Percentiles rank a stretch among this genome's conserved stretches.
phyloP scores from a whole-genome alignment of 2,329 filamentous ascomycete genomes.

The Colletotrichum melonis region DNA sequence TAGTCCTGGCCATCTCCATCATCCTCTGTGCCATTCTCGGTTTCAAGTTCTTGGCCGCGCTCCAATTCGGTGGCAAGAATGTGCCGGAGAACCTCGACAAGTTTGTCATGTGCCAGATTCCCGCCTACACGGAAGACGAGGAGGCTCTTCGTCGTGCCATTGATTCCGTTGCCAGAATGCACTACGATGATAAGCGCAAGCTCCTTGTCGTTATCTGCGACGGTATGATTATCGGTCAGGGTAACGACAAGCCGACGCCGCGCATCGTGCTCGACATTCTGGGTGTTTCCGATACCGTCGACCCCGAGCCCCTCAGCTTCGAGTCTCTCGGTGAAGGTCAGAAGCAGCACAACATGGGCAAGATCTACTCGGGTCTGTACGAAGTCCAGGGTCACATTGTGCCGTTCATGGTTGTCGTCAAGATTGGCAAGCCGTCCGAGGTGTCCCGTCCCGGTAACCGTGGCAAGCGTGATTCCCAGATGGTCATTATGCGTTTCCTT shows the following conservation, averaged over 20 bases:
- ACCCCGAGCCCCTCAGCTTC: slow-evolving; percentile 96
- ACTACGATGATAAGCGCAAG: slow-evolving; percentile 98
- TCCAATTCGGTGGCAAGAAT: slow-evolving; percentile 93
- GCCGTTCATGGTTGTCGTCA: slow-evolving; percentile 95
- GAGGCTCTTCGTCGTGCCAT: slow-evolving; percentile 97
- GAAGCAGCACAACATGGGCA: slow-evolving; percentile 99
- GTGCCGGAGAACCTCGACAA: slow-evolving; percentile 97
- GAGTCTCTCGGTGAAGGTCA: slow-evolving; percentile 94
- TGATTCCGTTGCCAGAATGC: slow-evolving; percentile 94
- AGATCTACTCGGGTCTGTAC: slow-evolving; percentile 97
- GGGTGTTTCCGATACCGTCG: slow-evolving; percentile 91
- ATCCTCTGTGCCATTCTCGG: slow-evolving; percentile 84
- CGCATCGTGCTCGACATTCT: slow-evolving; percentile 97
- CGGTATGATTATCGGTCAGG: slow-evolving; percentile 99
- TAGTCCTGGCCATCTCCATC: slow-evolving; percentile 86
- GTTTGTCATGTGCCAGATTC: slow-evolving; percentile 97
- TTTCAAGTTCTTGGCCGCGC: slow-evolving; percentile 72
- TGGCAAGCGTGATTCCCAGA: slow-evolving; percentile 98
- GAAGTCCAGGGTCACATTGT: slow-evolving; percentile 99
- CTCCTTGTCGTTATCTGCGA: slow-evolving; percentile 93
- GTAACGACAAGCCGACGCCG: slow-evolving; percentile 95
- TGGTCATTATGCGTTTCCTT: slow-evolving; percentile 95
- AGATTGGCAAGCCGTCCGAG: slow-evolving; percentile 97
- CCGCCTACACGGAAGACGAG: slow-evolving; percentile 98
- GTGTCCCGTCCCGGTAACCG: slow-evolving; percentile 95